A percentile compares a stretch with the other conserved stretches of the same genome.
Conservation (phyloP, 2,329 filamentous ascomycete species). For the Dissoconium aciculare region DNA sequence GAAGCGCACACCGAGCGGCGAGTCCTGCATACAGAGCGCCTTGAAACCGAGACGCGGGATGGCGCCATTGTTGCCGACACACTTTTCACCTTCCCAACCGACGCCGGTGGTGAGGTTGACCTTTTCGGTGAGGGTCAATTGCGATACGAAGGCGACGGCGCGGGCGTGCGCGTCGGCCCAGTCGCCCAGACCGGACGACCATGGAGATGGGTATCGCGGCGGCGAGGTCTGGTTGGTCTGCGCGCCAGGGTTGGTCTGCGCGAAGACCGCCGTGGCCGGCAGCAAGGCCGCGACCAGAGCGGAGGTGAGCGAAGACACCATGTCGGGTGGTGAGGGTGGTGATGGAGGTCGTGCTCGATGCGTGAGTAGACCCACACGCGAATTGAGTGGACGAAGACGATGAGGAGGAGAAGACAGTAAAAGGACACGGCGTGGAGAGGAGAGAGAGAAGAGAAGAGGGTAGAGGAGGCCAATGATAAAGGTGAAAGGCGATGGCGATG, state of each 20-base stretch:
- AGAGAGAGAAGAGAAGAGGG: no score
- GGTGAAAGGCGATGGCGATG: no score
- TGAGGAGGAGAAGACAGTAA: no score
- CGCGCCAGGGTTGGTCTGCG: constrained; percentile 15
- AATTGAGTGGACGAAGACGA: no score
- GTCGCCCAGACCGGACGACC: constrained; percentile 58
- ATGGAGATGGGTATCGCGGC: constrained; percentile 74
- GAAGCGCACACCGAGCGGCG: constrained; percentile 63
- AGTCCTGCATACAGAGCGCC: constrained; percentile 73
- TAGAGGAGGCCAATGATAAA: no score
- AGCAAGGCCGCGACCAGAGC: constrained; percentile 18
- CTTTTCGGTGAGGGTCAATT: constrained; percentile 74
- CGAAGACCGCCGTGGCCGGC: constrained; percentile 16
- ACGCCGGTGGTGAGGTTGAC: constrained; percentile 89
- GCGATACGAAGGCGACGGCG: constrained; percentile 65
- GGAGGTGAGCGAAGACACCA: constrained; percentile 14
- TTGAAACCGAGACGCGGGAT: constrained; percentile 56
- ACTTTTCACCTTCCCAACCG: constrained; percentile 57
- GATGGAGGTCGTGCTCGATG: no score
- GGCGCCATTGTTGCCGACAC: constrained; percentile 60
- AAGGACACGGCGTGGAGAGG: no score
- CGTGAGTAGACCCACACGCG: no score
- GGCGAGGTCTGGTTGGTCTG: constrained; percentile 32
- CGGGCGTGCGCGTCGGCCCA: constrained; percentile 66
- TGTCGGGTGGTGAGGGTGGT: constrained; percentile 1